Evolutionary conservation across 1,284 basidiomycete genomes (phyloP).

Genomic region (Ustilago nuda): DNA sequence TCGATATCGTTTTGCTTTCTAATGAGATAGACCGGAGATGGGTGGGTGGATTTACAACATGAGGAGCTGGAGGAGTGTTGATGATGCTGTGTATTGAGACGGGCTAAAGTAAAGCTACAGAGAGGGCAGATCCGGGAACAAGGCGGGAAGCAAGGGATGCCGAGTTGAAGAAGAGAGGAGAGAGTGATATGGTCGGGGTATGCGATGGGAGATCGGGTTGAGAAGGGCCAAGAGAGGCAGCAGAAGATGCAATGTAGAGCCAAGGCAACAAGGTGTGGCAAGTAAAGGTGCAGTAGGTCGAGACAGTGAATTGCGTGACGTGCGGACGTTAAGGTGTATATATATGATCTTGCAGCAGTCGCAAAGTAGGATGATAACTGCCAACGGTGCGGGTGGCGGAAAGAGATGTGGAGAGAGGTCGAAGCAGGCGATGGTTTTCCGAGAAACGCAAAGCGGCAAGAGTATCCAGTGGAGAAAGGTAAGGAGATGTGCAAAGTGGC

Average conservation of each 20-base stretch:
- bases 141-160: neutral
- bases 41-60: neutral
- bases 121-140: neutral
- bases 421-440: neutral
- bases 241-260: slow-evolving; percentile 1
- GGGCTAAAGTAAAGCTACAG: slow-evolving; percentile 1
- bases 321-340: neutral
- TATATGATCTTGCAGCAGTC: neutral
- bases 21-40: neutral
- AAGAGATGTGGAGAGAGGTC: neutral
- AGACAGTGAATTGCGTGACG: neutral
- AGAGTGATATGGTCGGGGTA: neutral
- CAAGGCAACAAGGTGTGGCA: neutral
- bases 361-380: neutral
- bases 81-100: neutral
- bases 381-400: neutral
- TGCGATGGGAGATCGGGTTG: neutral
- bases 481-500: neutral
- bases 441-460: neutral
- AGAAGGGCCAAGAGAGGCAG: slow-evolving; percentile 7
- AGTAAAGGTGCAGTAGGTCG: neutral
- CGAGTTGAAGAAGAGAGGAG: neutral
- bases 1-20: neutral
- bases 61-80: neutral
- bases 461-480: neutral